Conservation (phyloP, 805 yeast genomes). For the Sugiyamaella valdiviana region DNA sequence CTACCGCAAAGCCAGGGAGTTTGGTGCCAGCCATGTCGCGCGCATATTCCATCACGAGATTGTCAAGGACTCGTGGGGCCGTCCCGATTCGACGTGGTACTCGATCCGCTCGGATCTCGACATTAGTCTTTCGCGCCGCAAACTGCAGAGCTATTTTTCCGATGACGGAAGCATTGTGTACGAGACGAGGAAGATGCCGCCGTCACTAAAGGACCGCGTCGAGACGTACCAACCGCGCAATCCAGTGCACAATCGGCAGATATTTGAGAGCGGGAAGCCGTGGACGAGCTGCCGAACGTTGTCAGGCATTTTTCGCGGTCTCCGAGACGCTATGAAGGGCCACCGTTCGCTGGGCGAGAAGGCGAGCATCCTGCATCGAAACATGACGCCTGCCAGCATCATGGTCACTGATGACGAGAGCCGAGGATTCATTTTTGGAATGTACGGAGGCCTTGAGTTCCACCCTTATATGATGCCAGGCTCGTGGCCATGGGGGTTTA, state of each 20-base stretch:
- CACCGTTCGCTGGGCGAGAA: not conserved
- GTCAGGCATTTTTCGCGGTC: constrained; percentile 2
- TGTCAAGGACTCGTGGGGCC: not conserved
- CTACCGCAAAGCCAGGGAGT: not conserved
- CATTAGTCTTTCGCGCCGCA: constrained; percentile 1
- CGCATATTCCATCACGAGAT: not conserved
- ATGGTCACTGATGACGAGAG: constrained; percentile 4
- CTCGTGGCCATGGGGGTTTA: constrained; percentile 6
- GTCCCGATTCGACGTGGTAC: constrained; percentile 4
- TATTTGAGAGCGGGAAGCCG: constrained; percentile 4
- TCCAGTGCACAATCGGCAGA: constrained; percentile 4
- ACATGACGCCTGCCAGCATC: constrained; percentile 1
- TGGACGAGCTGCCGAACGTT: constrained; percentile 1
- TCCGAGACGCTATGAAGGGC: constrained; percentile 4
- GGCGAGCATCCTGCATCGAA: constrained; percentile 6
- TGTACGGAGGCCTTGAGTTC: constrained; percentile 3
- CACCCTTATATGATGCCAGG: not conserved
- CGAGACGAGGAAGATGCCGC: not conserved
- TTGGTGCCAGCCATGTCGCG: not conserved
- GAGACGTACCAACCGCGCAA: not conserved
- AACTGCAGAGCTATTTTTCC: not conserved
- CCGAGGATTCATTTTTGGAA: constrained; percentile 1
- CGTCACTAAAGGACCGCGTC: not conserved
- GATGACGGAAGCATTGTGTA: constrained; percentile 1
- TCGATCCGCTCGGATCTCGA: not conserved